These are phyloP conservation scores for Trichoderma gracile DNA, from an alignment of 2,329 filamentous ascomycete genomes.

Conservation along the genomic window DNA sequence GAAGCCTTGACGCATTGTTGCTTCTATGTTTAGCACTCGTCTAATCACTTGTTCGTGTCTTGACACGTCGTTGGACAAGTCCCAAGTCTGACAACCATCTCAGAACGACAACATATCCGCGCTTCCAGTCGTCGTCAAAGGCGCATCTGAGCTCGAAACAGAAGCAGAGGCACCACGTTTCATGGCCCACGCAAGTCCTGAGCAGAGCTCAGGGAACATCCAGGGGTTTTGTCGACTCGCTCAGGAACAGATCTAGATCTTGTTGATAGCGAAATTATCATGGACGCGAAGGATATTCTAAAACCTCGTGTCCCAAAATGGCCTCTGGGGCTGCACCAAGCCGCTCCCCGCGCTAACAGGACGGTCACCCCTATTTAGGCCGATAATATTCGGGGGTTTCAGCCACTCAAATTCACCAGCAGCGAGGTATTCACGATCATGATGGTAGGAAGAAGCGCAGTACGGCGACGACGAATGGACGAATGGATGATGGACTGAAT, in stretches of 20 bases:
- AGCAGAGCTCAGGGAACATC: conserved; percentile 2
- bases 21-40: neutral
- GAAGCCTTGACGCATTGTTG: neutral
- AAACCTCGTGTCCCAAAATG: conserved; percentile 41
- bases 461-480: neutral
- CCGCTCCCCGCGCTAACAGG: conserved; percentile 9
- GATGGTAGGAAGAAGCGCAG: neutral
- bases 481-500: neutral
- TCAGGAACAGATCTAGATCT: conserved; percentile 25
- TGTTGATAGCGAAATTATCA: conserved; percentile 23
- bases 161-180: conserved; percentile 20
- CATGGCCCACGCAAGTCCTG: conserved; percentile 1
- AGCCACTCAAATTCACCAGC: conserved; percentile 9
- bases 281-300: conserved; percentile 18
- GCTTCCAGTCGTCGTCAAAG: neutral
- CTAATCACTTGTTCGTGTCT: neutral
- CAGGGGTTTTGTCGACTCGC: neutral
- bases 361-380: conserved; percentile 19
- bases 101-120: conserved; percentile 9
- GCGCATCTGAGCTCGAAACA: neutral
- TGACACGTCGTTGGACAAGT: neutral
- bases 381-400: neutral
- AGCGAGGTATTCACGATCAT: conserved; percentile 1
- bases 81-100: conserved; percentile 4
- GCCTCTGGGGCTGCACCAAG: conserved; percentile 24